phyloP scores from a whole-genome alignment of 2,329 filamentous ascomycete species.

The Rutstroemia sp. region DNA sequence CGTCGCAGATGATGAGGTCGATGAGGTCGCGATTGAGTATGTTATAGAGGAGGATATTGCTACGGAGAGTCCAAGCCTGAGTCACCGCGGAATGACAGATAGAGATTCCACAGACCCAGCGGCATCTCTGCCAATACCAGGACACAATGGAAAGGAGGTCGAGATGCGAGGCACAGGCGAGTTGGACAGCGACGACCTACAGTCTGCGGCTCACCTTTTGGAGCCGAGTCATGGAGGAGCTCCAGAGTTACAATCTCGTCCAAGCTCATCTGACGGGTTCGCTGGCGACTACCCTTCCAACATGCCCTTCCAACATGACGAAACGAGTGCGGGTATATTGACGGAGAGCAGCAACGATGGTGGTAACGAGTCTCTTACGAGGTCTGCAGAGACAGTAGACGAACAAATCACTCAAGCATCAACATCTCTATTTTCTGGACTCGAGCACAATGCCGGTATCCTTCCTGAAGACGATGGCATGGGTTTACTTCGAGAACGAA shows the following conservation, averaged over 20 bases:
- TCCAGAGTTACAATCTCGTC: too few species aligned
- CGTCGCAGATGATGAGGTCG: constrained; percentile 7
- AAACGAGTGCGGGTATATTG: too few species aligned
- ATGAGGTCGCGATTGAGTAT: constrained; percentile 21
- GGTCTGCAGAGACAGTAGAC: constrained; percentile 20
- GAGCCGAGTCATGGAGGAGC: too few species aligned
- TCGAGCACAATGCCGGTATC: constrained; percentile 19
- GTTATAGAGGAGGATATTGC: background rate
- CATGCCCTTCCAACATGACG: constrained; percentile 12
- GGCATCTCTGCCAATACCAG: constrained; percentile 21
- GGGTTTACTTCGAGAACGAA: constrained; percentile 56
- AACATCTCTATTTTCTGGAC: constrained; percentile 9
- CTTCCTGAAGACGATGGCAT: constrained; percentile 73
- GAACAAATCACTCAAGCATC: constrained; percentile 19
- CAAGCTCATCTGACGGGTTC: too few species aligned
- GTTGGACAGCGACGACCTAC: background rate
- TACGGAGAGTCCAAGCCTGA: background rate
- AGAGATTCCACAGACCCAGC: constrained; percentile 3
- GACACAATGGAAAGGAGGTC: constrained; percentile 20
- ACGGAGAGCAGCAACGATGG: too few species aligned
- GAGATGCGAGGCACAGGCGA: constrained; percentile 14
- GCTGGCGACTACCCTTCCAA: constrained; percentile 23
- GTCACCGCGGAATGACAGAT: background rate
- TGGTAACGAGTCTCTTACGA: constrained; percentile 14
- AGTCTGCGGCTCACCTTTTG: background rate